Evolutionary conservation across 2,329 filamentous ascomycete species (phyloP), one percentile per base, ranked within the genome.

Genomic region (Talaromyces sp.): DNA sequence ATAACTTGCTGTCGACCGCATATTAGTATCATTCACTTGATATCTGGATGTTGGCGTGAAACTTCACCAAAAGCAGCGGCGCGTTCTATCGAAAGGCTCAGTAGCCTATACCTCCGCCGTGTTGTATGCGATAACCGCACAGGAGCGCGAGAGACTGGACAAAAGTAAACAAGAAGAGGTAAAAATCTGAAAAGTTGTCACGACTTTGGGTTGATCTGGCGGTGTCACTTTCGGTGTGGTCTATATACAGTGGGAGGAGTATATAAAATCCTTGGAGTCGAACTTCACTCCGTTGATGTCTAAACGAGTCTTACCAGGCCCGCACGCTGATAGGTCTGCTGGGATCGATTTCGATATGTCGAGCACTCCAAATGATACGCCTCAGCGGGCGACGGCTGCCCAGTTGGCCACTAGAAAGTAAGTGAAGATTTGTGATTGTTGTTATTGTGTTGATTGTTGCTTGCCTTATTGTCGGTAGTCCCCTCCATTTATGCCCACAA

Each of bases 371-470:
- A 78, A 77, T 56, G 82, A 84, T 2, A 76, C 78, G 69, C 79
- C 81, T 31, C 78, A 81, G 69, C 79, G 79, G 74, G 84, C 84
- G 39, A 85, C 83, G 33, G 83, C 84, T 45, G 83, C 84, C 45
- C 84, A 86, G 74, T 60, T 85, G 74, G 84, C 84, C 37, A 76
- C 74, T 66, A 80, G 84, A 76, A 85, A 82, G 84, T 86, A 78
- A 80, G 84, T 85, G 56, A 67, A 67, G 68, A 63, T 45, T 45
- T 56, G 11, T 33, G n/a, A 14, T 56, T 60, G 69, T 16, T 41
- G 24, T 19, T 39, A 50, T 64, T 60, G 37, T n/a, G 24, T 58
- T 45, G 45, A 27, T 16, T 52, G 54, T 56, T 57, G 33, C 31
- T 59, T 60, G 43, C 19, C 27, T n/a, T 54, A 16, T 60, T 60